Percentiles rank a stretch among this genome's conserved stretches.
Evolutionary conservation across 768 basidiomycete species (phyloP).

Genomic region (Rhizopogon roseolus): DNA sequence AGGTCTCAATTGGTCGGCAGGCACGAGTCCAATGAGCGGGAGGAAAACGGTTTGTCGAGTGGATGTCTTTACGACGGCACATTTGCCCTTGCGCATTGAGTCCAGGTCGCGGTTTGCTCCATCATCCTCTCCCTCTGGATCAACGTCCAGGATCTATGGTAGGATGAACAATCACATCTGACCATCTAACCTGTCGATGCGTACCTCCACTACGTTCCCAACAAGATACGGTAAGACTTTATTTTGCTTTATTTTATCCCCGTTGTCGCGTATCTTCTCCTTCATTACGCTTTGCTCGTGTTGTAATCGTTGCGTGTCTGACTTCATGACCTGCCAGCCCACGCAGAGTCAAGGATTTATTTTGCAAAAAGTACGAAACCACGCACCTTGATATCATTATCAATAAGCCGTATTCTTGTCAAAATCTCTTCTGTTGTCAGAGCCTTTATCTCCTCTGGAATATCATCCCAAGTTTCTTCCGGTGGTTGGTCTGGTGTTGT

Average conservation of each 20-base stretch:
- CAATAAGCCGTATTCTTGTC: slow-evolving; percentile 87
- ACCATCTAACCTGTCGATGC: slow-evolving; percentile 13
- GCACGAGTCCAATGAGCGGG: slow-evolving; percentile 95
- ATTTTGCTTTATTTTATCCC: slow-evolving; percentile 99
- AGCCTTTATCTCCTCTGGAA: slow-evolving; percentile 81
- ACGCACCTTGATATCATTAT: slow-evolving; percentile 91
- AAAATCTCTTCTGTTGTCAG: slow-evolving; percentile 82
- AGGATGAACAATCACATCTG: not conserved
- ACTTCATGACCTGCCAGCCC: slow-evolving; percentile 81
- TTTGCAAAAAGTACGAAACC: not conserved
- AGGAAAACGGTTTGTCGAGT: slow-evolving; percentile 99
- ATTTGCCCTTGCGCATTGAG: slow-evolving; percentile 96
- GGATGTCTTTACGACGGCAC: slow-evolving; percentile 98
- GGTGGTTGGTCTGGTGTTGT: slow-evolving; percentile 63
- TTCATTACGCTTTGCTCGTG: slow-evolving; percentile 97
- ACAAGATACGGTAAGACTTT: slow-evolving; percentile 98
- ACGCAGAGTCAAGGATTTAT: not conserved
- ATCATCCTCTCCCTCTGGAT: slow-evolving; percentile 89
- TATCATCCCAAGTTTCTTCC: slow-evolving; percentile 87
- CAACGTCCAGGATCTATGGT: slow-evolving; percentile 84
- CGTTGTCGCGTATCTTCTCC: slow-evolving; percentile 97
- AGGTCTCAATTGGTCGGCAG: slow-evolving; percentile 84
- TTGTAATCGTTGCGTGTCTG: slow-evolving; percentile 84
- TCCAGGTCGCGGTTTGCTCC: slow-evolving; percentile 95
- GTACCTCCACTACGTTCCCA: slow-evolving; percentile 94